Evolutionary conservation across 371 early-diverging fungal genomes (phyloP).

Genomic region (Saksenaea oblongispora): DNA sequence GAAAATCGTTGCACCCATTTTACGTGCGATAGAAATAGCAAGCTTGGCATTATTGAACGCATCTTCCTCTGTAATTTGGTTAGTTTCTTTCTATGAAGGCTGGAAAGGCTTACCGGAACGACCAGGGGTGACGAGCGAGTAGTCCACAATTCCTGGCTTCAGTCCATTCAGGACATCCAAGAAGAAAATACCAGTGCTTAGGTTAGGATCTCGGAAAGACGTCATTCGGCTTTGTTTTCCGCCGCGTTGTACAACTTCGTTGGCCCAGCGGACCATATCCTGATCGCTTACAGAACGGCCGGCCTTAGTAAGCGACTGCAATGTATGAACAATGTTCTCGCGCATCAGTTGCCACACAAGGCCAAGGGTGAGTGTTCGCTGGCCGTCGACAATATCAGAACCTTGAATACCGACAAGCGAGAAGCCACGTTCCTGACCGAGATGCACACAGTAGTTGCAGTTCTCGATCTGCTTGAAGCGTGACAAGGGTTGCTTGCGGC

Average conservation of each 20-base stretch:
- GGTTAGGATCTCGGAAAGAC: slow-evolving; percentile 81
- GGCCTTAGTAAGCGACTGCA: slow-evolving; percentile 78
- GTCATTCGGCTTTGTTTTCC: slow-evolving; percentile 71
- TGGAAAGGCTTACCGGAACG: slow-evolving; percentile 20
- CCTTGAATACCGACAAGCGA: slow-evolving; percentile 96
- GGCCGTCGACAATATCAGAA: slow-evolving; percentile 91
- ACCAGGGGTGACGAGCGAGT: slow-evolving; percentile 82
- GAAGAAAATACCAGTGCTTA: slow-evolving; percentile 82
- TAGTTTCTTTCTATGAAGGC: not conserved
- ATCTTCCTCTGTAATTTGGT: slow-evolving; percentile 67
- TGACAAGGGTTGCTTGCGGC: slow-evolving; percentile 69
- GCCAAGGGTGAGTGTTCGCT: slow-evolving; percentile 81
- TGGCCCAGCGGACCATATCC: slow-evolving; percentile 95
- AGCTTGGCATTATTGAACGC: slow-evolving; percentile 91
- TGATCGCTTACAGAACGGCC: slow-evolving; percentile 85
- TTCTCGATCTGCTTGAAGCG: slow-evolving; percentile 97
- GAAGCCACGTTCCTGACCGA: slow-evolving; percentile 86
- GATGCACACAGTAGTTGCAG: slow-evolving; percentile 86
- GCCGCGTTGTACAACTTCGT: slow-evolving; percentile 71
- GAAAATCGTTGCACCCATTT: slow-evolving; percentile 97
- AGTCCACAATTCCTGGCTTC: slow-evolving; percentile 89
- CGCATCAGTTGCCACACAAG: slow-evolving; percentile 98
- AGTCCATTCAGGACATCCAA: slow-evolving; percentile 92
- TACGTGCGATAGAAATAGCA: slow-evolving; percentile 96
- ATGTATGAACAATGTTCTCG: slow-evolving; percentile 90